Conservation (phyloP, 73 alveolate genomes). For the Paramecium biaurelia region DNA sequence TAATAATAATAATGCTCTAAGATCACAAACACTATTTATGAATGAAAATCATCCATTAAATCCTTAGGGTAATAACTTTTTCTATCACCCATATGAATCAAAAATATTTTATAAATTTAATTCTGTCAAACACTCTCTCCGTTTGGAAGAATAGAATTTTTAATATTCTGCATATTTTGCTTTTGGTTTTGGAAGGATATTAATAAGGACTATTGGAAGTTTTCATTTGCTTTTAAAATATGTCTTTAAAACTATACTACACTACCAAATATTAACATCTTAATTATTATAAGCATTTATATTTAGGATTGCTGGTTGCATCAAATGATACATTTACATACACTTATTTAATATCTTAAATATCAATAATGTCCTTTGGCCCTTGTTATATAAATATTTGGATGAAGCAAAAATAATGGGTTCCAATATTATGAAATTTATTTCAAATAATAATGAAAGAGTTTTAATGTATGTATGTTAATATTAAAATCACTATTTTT, state of each 20-base stretch:
- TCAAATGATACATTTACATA: constrained; percentile 18
- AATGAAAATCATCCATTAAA: constrained; percentile 60
- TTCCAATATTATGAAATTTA: constrained; percentile 56
- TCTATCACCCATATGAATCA: constrained; percentile 55
- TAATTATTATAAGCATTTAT: not conserved
- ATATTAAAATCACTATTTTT: not conserved
- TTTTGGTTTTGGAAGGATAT: constrained; percentile 40
- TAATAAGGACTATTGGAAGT: not conserved
- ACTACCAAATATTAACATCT: not conserved
- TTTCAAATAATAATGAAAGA: not conserved
- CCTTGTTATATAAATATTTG: constrained; percentile 54
- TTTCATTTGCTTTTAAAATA: not conserved
- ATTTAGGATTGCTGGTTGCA: constrained; percentile 51
- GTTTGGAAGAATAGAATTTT: constrained; percentile 49
- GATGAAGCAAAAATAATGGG: constrained; percentile 59
- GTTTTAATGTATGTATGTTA: not conserved
- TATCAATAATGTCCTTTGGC: constrained; percentile 29
- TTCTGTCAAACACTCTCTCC: constrained; percentile 40
- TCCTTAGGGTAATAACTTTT: constrained; percentile 61
- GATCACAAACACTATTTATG: constrained; percentile 55
- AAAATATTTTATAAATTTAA: constrained; percentile 51
- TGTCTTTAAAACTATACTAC: not conserved
- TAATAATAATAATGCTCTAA: not conserved
- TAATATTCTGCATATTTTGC: not conserved
- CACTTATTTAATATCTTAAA: constrained; percentile 15